phyloP scores from a whole-genome alignment of 176 grass and related monocot species.

The bread wheat (Triticum aestivum) region IWGSC_CS_RefSeq_v2.1 NC_057814.1:622875841-622876340 shows the following conservation, averaged over 20 bases:
- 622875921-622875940: neutral
- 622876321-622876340: neutral
- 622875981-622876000: neutral
- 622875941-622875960: neutral
- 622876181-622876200: no score
- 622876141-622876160: neutral
- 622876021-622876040: no score
- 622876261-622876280: neutral
- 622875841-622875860: neutral
- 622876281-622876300: neutral
- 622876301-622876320: neutral
- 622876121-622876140: no score
- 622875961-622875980: neutral
- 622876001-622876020: no score
- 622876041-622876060: no score
- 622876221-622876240: no score
- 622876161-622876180: neutral
- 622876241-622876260: neutral
- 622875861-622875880: neutral
- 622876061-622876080: no score
- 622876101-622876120: no score
- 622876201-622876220: no score
- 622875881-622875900: neutral
- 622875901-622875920: neutral
- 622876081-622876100: no score